Conservation (phyloP, 2,329 filamentous ascomycete species). For the Trichoderma atrobrunneum region DNA sequence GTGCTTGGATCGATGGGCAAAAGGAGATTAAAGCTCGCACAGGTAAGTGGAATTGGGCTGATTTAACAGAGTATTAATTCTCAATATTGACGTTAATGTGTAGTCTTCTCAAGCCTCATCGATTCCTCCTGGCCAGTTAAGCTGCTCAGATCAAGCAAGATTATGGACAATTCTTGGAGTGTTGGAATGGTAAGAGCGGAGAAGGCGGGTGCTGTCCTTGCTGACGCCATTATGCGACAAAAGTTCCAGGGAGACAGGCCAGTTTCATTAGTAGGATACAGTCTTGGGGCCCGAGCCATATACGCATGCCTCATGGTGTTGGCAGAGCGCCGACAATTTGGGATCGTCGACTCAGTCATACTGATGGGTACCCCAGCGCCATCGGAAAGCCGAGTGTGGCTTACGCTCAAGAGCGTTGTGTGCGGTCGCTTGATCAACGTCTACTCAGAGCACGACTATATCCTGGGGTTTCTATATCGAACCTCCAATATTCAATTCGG, state of each 20-base stretch:
- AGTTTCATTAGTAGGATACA: slow-evolving; percentile 78
- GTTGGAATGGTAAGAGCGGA: slow-evolving; percentile 73
- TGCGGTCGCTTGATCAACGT: slow-evolving; percentile 85
- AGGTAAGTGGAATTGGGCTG: slow-evolving; percentile 38
- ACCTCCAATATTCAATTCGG: slow-evolving; percentile 79
- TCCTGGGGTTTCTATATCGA: slow-evolving; percentile 84
- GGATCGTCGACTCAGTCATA: slow-evolving; percentile 80
- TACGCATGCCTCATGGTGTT: slow-evolving; percentile 79
- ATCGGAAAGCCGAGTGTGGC: slow-evolving; percentile 69
- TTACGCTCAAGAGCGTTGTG: slow-evolving; percentile 73
- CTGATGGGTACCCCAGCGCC: slow-evolving; percentile 81
- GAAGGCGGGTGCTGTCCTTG: slow-evolving; percentile 68
- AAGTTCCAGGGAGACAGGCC: slow-evolving; percentile 80
- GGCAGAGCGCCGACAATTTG: slow-evolving; percentile 78
- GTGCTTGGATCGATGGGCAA: slow-evolving; percentile 72
- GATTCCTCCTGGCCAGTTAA: slow-evolving; percentile 60
- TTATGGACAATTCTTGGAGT: slow-evolving; percentile 80
- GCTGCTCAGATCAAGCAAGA: slow-evolving; percentile 65
- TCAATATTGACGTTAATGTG: neutral
- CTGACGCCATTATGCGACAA: slow-evolving; percentile 72
- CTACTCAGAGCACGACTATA: slow-evolving; percentile 81
- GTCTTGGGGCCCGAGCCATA: slow-evolving; percentile 77
- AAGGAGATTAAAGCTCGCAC: slow-evolving; percentile 46
- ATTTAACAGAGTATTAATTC: neutral
- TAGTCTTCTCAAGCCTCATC: slow-evolving; percentile 56